Base-by-base conservation (phyloP, 495 filamentous ascomycete species). In the Neurospora terricola region DNA sequence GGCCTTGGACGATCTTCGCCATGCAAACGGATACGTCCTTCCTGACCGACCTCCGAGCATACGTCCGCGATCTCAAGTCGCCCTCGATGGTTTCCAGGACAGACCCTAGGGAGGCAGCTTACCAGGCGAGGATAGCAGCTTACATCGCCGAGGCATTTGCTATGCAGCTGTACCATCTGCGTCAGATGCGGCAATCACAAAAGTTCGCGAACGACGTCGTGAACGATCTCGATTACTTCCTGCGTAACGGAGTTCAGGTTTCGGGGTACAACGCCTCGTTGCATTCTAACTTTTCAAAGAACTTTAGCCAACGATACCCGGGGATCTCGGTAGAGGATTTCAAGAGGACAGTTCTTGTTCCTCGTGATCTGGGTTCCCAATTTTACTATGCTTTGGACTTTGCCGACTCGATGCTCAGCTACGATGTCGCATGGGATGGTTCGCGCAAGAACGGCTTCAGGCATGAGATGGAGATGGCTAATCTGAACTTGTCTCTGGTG, bases 401-500 rank as follows among this genome's bases (percentile, higher is more conserved):
- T 69, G 93, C 93, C 5, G 83, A 91, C 59, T 88, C 88, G 71
- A 86, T 97, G 72, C 88, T 99, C 36, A 85, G 85, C 14, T 91
- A 91, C 76, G 91, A 96, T 81, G 81, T 88, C 72, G 87, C 90
- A 38, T 99, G 96, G 96, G 82, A 80, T 45, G 90, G 91, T 38
- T 78, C 81, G 54, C 87, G 80, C 43, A 84, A 87, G 45, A 88
- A 90, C 73, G 94, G 95, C 0, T 95, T 97, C 81, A 83, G 84
- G 71, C 86, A 86, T 39, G 96, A 98, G 78, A 89, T 98, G 79
- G 88, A 89, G 77, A 88, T 87, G 75, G 96, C 94, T 42, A 98
- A 99, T 80, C 78, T 92, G 76, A 98, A 98, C 79, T 78, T 99
- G 72, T 96, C 93, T 23, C 83, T 97, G 18, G 93, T 98, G 62